Percentiles rank a stretch among this genome's conserved stretches.
Evolutionary conservation across 139 green algal genomes (phyloP).

Genomic region (Chlamydomonas eustigma): DNA sequence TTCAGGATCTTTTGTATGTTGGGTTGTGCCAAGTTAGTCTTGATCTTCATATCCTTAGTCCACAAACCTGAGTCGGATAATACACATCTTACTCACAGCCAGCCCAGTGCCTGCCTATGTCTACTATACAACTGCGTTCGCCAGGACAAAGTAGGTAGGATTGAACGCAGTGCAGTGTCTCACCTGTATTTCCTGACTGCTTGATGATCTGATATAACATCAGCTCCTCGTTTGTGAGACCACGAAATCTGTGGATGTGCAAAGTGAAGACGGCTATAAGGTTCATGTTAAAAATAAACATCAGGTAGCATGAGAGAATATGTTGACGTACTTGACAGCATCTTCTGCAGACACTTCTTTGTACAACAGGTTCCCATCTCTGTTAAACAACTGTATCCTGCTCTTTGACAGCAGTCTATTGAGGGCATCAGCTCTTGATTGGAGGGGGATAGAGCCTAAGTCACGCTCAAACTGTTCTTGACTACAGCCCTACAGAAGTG

Average conservation of each 20-base stretch:
- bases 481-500: constrained; percentile 23
- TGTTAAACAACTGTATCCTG: constrained; percentile 30
- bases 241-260: constrained; percentile 82
- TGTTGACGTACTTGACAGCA: constrained; percentile 39
- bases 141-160: no score
- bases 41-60: constrained; percentile 86
- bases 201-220: constrained; percentile 88
- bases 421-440: constrained; percentile 18
- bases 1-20: constrained; percentile 81
- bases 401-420: constrained; percentile 33
- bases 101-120: no score
- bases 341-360: constrained; percentile 45
- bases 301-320: no score
- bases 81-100: no score
- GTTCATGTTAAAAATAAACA: no score
- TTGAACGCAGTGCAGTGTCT: no score
- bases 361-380: constrained; percentile 28
- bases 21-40: constrained; percentile 81
- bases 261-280: no score
- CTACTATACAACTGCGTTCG: no score
- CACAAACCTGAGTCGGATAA: constrained; percentile 92
- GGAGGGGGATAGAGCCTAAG: constrained; percentile 5
- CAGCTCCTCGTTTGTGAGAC: constrained; percentile 75
- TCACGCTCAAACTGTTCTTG: constrained; percentile 21
- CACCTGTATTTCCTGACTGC: constrained; percentile 64